Base-by-base conservation (phyloP, 2,329 filamentous ascomycete genomes). In the Claviceps purpurea region DNA sequence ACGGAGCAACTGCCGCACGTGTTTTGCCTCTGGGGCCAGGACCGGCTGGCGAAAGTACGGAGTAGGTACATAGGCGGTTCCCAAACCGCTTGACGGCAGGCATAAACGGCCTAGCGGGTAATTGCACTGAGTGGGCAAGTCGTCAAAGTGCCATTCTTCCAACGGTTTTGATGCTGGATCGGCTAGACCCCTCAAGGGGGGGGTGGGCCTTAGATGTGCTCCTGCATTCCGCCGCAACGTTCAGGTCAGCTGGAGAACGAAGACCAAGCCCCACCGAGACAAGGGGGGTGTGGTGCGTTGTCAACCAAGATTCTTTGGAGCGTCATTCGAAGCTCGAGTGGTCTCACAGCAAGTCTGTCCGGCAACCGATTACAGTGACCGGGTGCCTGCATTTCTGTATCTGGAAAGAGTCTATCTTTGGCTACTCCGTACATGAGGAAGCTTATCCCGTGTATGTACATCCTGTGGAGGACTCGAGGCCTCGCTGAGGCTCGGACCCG, bases 21-120 rank as follows among this genome's bases (percentile, higher is more conserved):
- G 55, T 53, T 52, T 51, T 34, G 47, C 44, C 49, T 52, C 44
- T 47, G 40, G 38, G 40, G 34, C 39, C 52, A 52, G 50, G 49
- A 37, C 40, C 49, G 40, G 50, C 50, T 50, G 41, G 51, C 50
- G 51, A 54, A 52, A 34, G 3, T 34, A 11, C 3, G 30, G 30
- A 34, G 30, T 34, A 30, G 26, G 26, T 11, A 30, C 30, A 30
- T 34, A 44, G 42, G 42, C 14, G 11, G 22, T 44, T 44, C 13
- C 20, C 42, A 14, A 44, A 14, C 53, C 50, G 43, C 48, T 53
- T 56, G 55, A 56, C 56, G 54, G 52, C 52, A 56, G 52, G 54
- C 50, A 58, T 54, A 51, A 51, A 56, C 52, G 54, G 53, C 54
- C 53, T 56, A 51, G 49, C 52, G 48, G 53, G 48, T 51, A 53